Base-by-base conservation (phyloP, 1,139 yeast genomes). In the Suzukiozyma palmioleophila region DNA sequence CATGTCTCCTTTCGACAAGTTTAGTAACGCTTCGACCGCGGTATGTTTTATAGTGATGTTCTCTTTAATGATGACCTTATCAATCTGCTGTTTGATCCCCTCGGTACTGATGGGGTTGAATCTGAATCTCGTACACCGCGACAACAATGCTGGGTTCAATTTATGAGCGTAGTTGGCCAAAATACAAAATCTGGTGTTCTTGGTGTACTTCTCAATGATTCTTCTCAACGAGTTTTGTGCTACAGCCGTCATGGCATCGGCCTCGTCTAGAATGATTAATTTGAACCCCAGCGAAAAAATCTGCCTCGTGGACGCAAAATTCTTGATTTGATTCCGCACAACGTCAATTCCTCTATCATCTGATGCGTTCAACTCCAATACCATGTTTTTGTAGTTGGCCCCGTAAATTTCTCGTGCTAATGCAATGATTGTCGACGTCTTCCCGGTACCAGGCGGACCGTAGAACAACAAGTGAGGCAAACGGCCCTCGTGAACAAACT, bases 401-500 rank as follows among this genome's bases (percentile, higher is more conserved):
- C 97, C 97, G 54, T 88, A 92, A n/a, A 92, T 81, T 54, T 90
- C 96, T 39, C 79, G 71, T 1, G 98, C 97, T 43, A 92, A 65
- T 0, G 97, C 97, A 27, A 86, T 76, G 45, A 92, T 86, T 1
- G 97, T 90, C 1, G 96, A 87, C 0, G 98, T 92, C 59, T 92
- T 92, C 47, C 98, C 98, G 0, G 97, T 90, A 21, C 98, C 98
- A 18, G 98, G 97, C 0, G 97, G 97, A 0, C 98, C 98, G 59
- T 92, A 90, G 60, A 92, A 90, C 36, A 90, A 66, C 46, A 90
- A 64, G 62, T 90, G 97, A 2, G 98, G 98, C 37, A 92, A 69
- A 52, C 79, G 78, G 10, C 95, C 92, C 44, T 84, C 86, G 45
- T 79, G 77, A 14, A 90, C 90, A 59, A 94, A 90, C 58, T 81